Evolutionary conservation across 2,329 filamentous ascomycete genomes (phyloP), one percentile per base, ranked within the genome.

Genomic region (Phoma herbarum): DNA sequence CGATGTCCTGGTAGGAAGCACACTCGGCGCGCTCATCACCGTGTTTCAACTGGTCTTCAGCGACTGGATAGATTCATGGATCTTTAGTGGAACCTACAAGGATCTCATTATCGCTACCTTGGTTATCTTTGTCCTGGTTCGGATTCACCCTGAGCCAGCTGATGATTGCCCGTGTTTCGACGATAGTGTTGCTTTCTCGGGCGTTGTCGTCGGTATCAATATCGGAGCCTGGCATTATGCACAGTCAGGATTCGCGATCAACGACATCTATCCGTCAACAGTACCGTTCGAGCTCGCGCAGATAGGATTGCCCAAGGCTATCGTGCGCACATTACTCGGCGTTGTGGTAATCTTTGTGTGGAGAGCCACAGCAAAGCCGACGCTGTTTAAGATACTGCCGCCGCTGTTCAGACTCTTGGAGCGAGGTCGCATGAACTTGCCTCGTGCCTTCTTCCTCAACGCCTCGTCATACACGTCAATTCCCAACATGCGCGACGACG

Each of bases 121-220:
- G 16, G 73, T 89, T 20, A 86, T 97, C 44, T 83, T 95, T 55
- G 79, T 90, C 8, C 83, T 97, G 8, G 90, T 98, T 23, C 88
- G 94, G 57, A 88, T 97, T 29, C 94, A 99, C 71, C 95, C 95
- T 0, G 95, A 99, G 72, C 95, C 95, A 0, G 95, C 93, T 1
- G 95, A 99, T 75, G 92, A 97, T 75, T 99, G 95, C 67, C 94
- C 94, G 4, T 98, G 94, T 77, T 98, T 96, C 73, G 94, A 98
- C 74, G 94, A 98, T 78, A 96, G 92, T 68, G 92, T 98, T 47
- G 89, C 93, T 3, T 98, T 98, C 77, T 89, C 92, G 20, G 94
- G 92, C 1, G 93, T 97, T 22, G 84, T 96, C 53, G 91, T 97
- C 68, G 95, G 95, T 0, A 82, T 92, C 45, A 90, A 96, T 70